A percentile compares a stretch with the other conserved stretches of the same genome.
Evolutionary conservation across 2,329 filamentous ascomycete genomes (phyloP).

Genomic region (Monosporascus cannonballus): DNA sequence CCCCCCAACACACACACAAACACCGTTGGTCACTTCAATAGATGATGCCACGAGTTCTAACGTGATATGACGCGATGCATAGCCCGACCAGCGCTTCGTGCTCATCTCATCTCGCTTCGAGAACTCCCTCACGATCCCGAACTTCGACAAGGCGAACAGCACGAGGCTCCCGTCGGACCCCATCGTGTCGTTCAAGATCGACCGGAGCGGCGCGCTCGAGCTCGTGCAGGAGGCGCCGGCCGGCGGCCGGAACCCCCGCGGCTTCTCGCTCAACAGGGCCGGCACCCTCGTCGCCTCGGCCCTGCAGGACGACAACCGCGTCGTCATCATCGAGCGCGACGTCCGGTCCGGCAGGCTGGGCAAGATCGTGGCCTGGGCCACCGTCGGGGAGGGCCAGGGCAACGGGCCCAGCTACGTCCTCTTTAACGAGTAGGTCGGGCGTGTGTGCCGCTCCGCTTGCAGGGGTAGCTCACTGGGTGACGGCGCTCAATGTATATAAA

Average conservation of each 20-base stretch:
- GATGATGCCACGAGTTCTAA: too few species aligned
- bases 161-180: slow-evolving; percentile 53
- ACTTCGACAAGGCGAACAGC: slow-evolving; percentile 37
- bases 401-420: slow-evolving; percentile 36
- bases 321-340: slow-evolving; percentile 58
- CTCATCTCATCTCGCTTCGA: slow-evolving; percentile 64
- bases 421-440: background rate
- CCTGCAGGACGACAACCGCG: slow-evolving; percentile 53
- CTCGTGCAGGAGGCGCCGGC: slow-evolving; percentile 54
- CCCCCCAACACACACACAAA: too few species aligned
- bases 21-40: too few species aligned
- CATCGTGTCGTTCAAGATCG: slow-evolving; percentile 56
- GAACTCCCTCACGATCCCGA: slow-evolving; percentile 42
- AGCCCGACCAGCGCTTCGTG: slow-evolving; percentile 57
- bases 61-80: background rate
- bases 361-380: slow-evolving; percentile 35
- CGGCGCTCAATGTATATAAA: too few species aligned
- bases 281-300: slow-evolving; percentile 61
- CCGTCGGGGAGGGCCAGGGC: slow-evolving; percentile 35
- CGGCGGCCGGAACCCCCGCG: slow-evolving; percentile 60
- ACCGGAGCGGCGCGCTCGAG: slow-evolving; percentile 48
- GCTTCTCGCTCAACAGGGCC: slow-evolving; percentile 59
- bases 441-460: too few species aligned
- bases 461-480: too few species aligned
- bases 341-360: slow-evolving; percentile 50